These are phyloP conservation scores for Rhizopus stolonifer DNA, from an alignment of 371 early-diverging fungal species.

Conservation along the genomic window DNA sequence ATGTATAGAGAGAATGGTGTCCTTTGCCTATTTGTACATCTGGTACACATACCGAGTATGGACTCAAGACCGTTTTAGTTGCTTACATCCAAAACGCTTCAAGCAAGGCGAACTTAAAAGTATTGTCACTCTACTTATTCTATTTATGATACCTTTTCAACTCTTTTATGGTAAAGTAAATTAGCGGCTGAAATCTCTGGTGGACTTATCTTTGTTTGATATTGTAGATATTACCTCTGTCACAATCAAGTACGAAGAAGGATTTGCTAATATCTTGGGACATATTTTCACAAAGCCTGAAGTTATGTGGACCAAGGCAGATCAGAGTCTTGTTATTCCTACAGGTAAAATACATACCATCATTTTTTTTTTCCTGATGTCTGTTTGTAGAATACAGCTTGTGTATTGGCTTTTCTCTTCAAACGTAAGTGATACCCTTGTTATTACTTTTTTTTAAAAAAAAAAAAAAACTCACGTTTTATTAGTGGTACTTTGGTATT, in stretches of 20 bases:
- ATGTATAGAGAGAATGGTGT: conserved; percentile 36
- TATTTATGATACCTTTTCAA: conserved; percentile 51
- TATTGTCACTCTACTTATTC: conserved; percentile 39
- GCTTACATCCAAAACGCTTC: conserved; percentile 27
- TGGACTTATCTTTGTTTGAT: not conserved
- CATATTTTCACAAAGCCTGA: conserved; percentile 42
- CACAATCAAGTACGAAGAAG: conserved; percentile 52
- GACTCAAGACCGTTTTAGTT: conserved; percentile 32
- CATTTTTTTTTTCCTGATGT: no score
- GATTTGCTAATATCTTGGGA: conserved; percentile 35
- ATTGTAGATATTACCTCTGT: conserved; percentile 38
- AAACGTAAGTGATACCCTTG: no score
- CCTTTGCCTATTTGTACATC: conserved; percentile 31
- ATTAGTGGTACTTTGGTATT: conserved; percentile 45
- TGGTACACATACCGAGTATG: conserved; percentile 39
- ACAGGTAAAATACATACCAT: conserved; percentile 22
- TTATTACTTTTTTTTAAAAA: no score
- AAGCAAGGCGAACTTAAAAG: conserved; percentile 48
- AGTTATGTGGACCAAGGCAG: conserved; percentile 42
- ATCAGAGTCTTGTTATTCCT: conserved; percentile 38
- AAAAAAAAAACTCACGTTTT: no score
- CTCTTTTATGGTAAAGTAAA: conserved; percentile 50
- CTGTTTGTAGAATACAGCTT: conserved; percentile 36
- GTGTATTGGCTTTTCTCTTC: conserved; percentile 44
- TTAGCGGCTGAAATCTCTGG: no score